Evolutionary conservation across 2,329 filamentous ascomycete genomes (phyloP).

Genomic region (Sclerotiophoma versabilis): DNA sequence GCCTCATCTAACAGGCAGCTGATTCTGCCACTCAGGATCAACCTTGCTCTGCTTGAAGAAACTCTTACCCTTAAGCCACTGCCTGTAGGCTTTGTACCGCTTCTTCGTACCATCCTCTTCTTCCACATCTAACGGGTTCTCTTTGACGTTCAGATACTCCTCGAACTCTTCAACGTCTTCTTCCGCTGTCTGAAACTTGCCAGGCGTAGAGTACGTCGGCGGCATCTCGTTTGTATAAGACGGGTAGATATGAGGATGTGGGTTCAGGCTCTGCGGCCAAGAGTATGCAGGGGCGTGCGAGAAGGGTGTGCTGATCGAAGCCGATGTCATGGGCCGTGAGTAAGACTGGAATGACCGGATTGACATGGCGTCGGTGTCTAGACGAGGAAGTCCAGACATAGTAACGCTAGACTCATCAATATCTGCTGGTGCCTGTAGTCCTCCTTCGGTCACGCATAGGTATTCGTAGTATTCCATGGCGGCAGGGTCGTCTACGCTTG

Average conservation of each 20-base stretch:
- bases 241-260: slow-evolving; percentile 26
- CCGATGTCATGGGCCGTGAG: slow-evolving; percentile 36
- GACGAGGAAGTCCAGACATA: slow-evolving; percentile 20
- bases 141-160: slow-evolving; percentile 77
- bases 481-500: slow-evolving; percentile 56
- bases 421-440: slow-evolving; percentile 22
- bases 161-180: slow-evolving; percentile 76
- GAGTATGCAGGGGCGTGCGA: slow-evolving; percentile 41
- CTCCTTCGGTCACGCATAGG: slow-evolving; percentile 62
- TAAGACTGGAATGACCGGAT: slow-evolving; percentile 35
- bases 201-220: slow-evolving; percentile 15
- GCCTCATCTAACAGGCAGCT: slow-evolving; percentile 40
- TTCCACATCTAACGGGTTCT: slow-evolving; percentile 86
- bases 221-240: slow-evolving; percentile 12
- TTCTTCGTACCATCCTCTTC: slow-evolving; percentile 90
- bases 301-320: slow-evolving; percentile 41
- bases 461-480: slow-evolving; percentile 80
- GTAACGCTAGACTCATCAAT: slow-evolving; percentile 27
- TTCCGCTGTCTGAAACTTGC: slow-evolving; percentile 61
- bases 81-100: slow-evolving; percentile 93
- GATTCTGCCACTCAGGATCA: slow-evolving; percentile 56
- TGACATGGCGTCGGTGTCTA: slow-evolving; percentile 36
- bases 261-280: slow-evolving; percentile 26
- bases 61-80: slow-evolving; percentile 94
- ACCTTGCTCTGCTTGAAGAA: slow-evolving; percentile 84